phyloP scores from a whole-genome alignment of 176 grass and related monocot species.

The Saccharum officinarum region DNA sequence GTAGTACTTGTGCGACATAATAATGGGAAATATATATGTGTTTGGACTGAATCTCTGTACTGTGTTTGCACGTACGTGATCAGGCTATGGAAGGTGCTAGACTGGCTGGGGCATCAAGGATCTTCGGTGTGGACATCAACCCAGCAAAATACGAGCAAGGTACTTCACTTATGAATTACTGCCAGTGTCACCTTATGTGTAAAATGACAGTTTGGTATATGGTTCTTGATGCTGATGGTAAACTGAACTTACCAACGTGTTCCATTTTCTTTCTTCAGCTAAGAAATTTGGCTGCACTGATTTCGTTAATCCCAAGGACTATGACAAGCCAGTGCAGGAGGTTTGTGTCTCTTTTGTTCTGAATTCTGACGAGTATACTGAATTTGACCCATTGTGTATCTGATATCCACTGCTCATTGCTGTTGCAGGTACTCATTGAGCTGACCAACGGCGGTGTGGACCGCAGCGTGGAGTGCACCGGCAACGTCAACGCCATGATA shows the following conservation, averaged over 20 bases:
- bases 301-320: conserved; percentile 81
- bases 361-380: too few species aligned
- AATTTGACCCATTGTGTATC: not conserved
- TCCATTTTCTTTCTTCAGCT: conserved; percentile 38
- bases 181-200: not conserved
- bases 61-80: not conserved
- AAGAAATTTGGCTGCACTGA: conserved; percentile 87
- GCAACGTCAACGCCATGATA: conserved; percentile 84
- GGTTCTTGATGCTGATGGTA: not conserved
- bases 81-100: conserved; percentile 90
- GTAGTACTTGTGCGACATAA: not conserved
- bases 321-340: conserved; percentile 79
- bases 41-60: not conserved
- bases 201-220: not conserved
- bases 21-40: not conserved
- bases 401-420: not conserved
- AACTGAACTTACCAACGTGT: not conserved
- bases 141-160: conserved; percentile 73
- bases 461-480: conserved; percentile 69
- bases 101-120: conserved; percentile 73
- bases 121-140: conserved; percentile 88
- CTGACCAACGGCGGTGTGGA: conserved; percentile 91
- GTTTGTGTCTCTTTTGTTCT: not conserved
- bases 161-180: not conserved
- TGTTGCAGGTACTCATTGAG: conserved; percentile 64